A percentile compares a stretch with the other conserved stretches of the same genome.
These are phyloP conservation scores for Tulasnella sp. DNA, from an alignment of 768 basidiomycete genomes.

Conservation along the genomic window DNA sequence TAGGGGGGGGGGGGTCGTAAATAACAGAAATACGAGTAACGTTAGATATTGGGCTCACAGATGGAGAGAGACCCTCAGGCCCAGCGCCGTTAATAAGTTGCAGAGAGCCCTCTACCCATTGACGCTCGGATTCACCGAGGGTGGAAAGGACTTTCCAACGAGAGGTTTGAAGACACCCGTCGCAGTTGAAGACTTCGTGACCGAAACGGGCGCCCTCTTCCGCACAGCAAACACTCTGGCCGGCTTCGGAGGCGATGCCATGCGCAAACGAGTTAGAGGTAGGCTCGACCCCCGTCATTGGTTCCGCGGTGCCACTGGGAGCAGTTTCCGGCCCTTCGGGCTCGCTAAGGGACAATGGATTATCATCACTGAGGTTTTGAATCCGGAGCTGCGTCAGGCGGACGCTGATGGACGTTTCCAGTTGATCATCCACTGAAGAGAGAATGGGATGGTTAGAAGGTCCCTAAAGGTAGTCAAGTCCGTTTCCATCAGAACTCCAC, in stretches of 20 bases:
- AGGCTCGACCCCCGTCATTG: conserved; percentile 24
- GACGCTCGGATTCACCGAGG: conserved; percentile 30
- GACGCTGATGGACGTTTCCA: conserved; percentile 57
- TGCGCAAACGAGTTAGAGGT: not conserved
- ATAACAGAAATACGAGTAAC: not conserved
- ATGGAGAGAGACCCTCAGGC: not conserved
- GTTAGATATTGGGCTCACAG: not conserved
- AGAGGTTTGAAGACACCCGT: conserved; percentile 33
- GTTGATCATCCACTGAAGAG: conserved; percentile 70
- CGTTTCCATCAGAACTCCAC: conserved; percentile 27
- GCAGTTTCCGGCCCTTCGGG: not conserved
- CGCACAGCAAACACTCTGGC: not conserved
- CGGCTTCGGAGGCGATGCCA: not conserved
- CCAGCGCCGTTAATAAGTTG: not conserved
- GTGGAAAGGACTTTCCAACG: conserved; percentile 31
- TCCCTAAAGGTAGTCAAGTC: not conserved
- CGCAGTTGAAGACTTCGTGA: conserved; percentile 36
- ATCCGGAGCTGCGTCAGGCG: conserved; percentile 42
- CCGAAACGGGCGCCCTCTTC: not conserved
- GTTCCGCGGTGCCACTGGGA: conserved; percentile 35
- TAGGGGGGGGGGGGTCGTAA: not conserved
- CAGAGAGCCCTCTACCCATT: conserved; percentile 29
- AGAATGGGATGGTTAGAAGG: not conserved
- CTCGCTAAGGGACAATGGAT: conserved; percentile 25
- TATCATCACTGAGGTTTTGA: conserved; percentile 29